phyloP scores from a whole-genome alignment of 2,329 filamentous ascomycete genomes.

The Cladorrhinum sp. region DNA sequence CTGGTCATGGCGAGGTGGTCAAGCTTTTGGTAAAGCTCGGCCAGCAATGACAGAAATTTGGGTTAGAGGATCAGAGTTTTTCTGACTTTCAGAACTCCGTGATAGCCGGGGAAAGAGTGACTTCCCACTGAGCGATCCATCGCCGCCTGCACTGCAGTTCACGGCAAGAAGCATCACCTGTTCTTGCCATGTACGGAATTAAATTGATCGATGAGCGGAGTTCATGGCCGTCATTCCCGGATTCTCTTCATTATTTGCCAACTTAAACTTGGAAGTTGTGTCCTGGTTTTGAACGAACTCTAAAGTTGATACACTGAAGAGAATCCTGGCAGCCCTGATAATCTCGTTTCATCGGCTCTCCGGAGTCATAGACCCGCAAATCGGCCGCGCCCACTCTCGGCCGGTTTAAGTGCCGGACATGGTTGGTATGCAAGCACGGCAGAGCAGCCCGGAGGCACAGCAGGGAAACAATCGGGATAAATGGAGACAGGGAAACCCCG shows the following conservation, averaged over 20 bases:
- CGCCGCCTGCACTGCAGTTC: too few species aligned
- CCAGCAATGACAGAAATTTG: not conserved
- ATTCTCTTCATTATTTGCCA: not conserved
- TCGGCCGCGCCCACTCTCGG: not conserved
- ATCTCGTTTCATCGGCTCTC: not conserved
- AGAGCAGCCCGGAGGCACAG: slow-evolving; percentile 3
- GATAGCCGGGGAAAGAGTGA: too few species aligned
- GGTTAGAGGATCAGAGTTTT: not conserved
- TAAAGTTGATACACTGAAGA: not conserved
- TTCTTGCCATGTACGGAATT: too few species aligned
- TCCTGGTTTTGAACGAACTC: not conserved
- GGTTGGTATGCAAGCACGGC: not conserved
- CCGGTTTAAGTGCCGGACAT: not conserved
- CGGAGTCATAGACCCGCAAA: not conserved
- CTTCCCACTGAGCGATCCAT: too few species aligned
- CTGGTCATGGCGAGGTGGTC: not conserved
- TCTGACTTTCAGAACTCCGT: not conserved
- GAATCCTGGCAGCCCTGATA: not conserved
- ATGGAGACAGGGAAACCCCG: not conserved
- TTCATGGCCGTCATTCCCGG: too few species aligned
- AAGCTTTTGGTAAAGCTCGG: too few species aligned
- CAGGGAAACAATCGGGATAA: not conserved
- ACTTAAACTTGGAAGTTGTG: too few species aligned
- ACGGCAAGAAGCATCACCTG: too few species aligned
- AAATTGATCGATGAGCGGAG: too few species aligned